Base-by-base conservation (phyloP, 768 basidiomycete species). In the Termitomyces sp. region DNA sequence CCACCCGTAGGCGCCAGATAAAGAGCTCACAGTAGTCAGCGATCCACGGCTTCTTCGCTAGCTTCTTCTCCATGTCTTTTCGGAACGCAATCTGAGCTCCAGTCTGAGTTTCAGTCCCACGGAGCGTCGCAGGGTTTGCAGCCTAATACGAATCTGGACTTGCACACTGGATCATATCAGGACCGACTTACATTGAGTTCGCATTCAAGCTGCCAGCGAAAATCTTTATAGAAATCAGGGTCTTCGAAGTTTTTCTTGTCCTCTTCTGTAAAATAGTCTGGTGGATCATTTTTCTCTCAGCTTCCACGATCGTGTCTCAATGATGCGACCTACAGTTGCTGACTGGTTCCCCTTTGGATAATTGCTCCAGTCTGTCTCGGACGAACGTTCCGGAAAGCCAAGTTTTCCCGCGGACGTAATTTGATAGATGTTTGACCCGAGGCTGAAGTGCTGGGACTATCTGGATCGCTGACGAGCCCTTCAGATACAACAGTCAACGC, bases 391-490 rank as follows among this genome's bases (percentile, higher is more conserved):
- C 64, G 3, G 80, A 74, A 22, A 85, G 68, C 84, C 83, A 86
- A 0, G 84, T 85, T 66, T 79, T 77, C 9, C 83, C 80, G 8
- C 83, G 78, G 49, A 84, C 85, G 62, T 79, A 86, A 63, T 83
- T 83, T 36, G 70, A 66, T 44, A 86, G 49, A 59, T 77, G 75
- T 52, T 70, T 70, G 4, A 83, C 82, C 51, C 72, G 74, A 7
- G 81, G 75, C 60, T 86, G 84, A 33, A 86, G 67, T 5, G 81
- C 77, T 0, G 85, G 77, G 0, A 85, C 81, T 4, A 84, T 77
- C 60, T 87, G 84, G 36, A 85, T 75, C 7, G 81, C 84, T 28
- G 84, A 83, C 5, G 84, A 85, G 4, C 84, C 84, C 84, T 85
- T 46, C 6, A 48, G 10, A 50, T 29, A 10, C 37, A 22, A 29